Evolutionary conservation across 768 basidiomycete species (phyloP).

Genomic region (Piloderma croceum): DNA sequence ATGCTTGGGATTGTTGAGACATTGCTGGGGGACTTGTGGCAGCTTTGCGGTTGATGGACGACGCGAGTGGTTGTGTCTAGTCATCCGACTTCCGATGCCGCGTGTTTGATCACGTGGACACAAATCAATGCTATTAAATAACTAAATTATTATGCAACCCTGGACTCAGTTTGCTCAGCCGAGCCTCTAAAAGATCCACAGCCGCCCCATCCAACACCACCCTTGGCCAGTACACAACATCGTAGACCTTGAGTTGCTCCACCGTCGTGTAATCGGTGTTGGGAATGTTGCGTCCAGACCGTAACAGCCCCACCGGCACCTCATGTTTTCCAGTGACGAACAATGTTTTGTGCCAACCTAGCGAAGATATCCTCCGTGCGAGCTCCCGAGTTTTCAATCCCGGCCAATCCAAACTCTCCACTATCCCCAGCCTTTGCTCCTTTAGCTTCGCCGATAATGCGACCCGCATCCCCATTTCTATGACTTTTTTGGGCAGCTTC

Average conservation of each 20-base stretch:
- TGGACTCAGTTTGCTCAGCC: conserved; percentile 57
- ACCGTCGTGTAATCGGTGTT: conserved; percentile 58
- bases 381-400: conserved; percentile 67
- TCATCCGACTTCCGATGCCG: too few relatives aligned
- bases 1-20: conserved; percentile 51
- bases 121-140: too few relatives aligned
- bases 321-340: conserved; percentile 65
- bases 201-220: conserved; percentile 78
- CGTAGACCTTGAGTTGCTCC: conserved; percentile 71
- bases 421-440: conserved; percentile 69
- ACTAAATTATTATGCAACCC: too few relatives aligned
- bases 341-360: conserved; percentile 69
- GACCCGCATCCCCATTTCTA: conserved; percentile 88
- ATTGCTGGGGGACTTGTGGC: conserved; percentile 29
- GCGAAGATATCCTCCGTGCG: conserved; percentile 50
- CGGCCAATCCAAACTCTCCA: conserved; percentile 67
- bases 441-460: conserved; percentile 80
- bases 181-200: conserved; percentile 70
- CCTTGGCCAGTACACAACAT: conserved; percentile 78
- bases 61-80: too few relatives aligned
- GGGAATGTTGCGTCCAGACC: conserved; percentile 68
- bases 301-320: conserved; percentile 49
- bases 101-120: too few relatives aligned
- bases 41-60: too few relatives aligned
- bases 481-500: conserved; percentile 87